phyloP scores from a whole-genome alignment of 176 grass and related monocot genomes.

The Cenchrus purpureus region DNA sequence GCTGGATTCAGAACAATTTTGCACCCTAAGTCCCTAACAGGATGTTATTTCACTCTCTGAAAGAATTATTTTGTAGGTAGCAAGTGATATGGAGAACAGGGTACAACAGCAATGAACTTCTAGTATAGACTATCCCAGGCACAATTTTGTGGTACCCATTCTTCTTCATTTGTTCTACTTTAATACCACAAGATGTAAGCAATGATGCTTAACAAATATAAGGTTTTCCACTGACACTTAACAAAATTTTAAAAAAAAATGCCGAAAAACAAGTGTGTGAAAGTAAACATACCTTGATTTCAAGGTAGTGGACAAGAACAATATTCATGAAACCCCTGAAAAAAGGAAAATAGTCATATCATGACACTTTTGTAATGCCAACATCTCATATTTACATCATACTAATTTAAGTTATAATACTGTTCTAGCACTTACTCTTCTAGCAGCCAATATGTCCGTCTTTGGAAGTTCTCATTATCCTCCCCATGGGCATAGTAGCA shows the following conservation, averaged over 20 bases:
- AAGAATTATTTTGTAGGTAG: neutral
- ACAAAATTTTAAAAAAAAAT: slow-evolving; percentile 7
- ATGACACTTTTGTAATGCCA: neutral
- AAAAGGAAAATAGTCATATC: slow-evolving; percentile 45
- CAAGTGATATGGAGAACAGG: neutral
- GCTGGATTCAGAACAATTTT: neutral
- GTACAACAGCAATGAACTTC: neutral
- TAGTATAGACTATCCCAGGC: neutral
- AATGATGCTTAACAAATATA: no score
- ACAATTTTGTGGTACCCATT: neutral
- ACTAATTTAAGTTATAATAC: slow-evolving; percentile 26
- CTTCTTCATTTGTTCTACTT: neutral
- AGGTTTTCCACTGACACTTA: neutral
- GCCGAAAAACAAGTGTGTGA: neutral
- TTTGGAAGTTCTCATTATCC: slow-evolving; percentile 92
- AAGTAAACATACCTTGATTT: slow-evolving; percentile 79
- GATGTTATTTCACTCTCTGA: neutral
- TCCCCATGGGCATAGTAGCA: slow-evolving; percentile 99
- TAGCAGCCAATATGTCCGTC: slow-evolving; percentile 97
- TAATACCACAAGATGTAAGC: neutral
- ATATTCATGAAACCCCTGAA: slow-evolving; percentile 95
- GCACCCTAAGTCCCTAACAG: neutral
- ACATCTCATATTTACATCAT: slow-evolving; percentile 15
- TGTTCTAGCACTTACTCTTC: slow-evolving; percentile 78
- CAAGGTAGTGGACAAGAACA: slow-evolving; percentile 98